A percentile compares a stretch with the other conserved stretches of the same genome.
phyloP scores from a whole-genome alignment of 805 yeast species.

The Lachancea thermotolerans region DNA sequence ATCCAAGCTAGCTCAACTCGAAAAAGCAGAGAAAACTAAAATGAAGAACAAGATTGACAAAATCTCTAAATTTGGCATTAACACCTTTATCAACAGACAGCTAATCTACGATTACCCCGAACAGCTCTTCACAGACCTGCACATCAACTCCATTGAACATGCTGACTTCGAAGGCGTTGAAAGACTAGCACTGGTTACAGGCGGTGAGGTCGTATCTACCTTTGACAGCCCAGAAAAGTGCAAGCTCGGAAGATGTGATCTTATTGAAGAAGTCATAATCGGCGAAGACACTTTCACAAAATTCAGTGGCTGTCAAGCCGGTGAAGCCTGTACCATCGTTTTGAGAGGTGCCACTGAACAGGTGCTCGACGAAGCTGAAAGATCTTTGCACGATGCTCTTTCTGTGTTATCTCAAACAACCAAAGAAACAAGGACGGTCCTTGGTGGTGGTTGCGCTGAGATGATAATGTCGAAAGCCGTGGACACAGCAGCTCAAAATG shows the following conservation, averaged over 20 bases:
- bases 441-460: constrained; percentile 94
- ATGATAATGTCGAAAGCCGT: constrained; percentile 98
- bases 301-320: constrained; percentile 92
- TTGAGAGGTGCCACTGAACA: constrained; percentile 97
- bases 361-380: constrained; percentile 91
- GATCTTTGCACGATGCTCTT: constrained; percentile 94
- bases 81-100: constrained; percentile 92
- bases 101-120: constrained; percentile 97
- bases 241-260: constrained; percentile 79
- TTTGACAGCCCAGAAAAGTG: constrained; percentile 88
- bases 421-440: constrained; percentile 80
- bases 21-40: constrained; percentile 88
- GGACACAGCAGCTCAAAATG: constrained; percentile 84
- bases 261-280: constrained; percentile 84
- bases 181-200: constrained; percentile 91
- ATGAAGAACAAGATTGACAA: constrained; percentile 87
- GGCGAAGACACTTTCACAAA: constrained; percentile 89
- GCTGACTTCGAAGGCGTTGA: constrained; percentile 98
- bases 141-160: constrained; percentile 89
- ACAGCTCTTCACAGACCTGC: constrained; percentile 81
- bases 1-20: constrained; percentile 86
- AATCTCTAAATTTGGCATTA: constrained; percentile 79
- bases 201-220: constrained; percentile 96
- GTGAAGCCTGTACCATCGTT: constrained; percentile 94
- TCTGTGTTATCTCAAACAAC: constrained; percentile 95